These are phyloP conservation scores for Datisca glomerata DNA, from an alignment of 306 rosid species.

Conservation along the genomic window DNA sequence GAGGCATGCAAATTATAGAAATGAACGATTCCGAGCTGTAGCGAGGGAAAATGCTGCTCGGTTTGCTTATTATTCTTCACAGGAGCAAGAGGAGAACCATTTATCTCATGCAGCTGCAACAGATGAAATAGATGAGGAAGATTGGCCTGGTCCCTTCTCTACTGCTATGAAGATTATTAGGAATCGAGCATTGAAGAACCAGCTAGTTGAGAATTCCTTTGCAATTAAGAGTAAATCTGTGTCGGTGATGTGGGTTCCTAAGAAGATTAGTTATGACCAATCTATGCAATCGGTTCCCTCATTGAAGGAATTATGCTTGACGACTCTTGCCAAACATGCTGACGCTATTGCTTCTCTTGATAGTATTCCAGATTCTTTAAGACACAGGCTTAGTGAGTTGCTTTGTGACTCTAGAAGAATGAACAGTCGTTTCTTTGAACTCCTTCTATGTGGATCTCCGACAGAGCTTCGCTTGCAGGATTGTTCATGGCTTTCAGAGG, in stretches of 20 bases:
- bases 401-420: conserved; percentile 64
- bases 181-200: conserved; percentile 23
- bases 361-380: conserved; percentile 40
- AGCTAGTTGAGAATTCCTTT: not conserved
- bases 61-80: conserved; percentile 25
- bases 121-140: conserved; percentile 22
- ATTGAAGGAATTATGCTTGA: conserved; percentile 37
- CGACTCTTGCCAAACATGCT: conserved; percentile 38
- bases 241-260: conserved; percentile 32
- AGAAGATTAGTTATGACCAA: not conserved
- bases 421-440: conserved; percentile 28
- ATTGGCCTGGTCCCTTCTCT: conserved; percentile 54
- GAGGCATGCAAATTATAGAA: not conserved
- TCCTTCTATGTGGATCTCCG: conserved; percentile 54
- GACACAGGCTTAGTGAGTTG: conserved; percentile 41
- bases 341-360: conserved; percentile 66
- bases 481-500: conserved; percentile 81
- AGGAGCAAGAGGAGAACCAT: conserved; percentile 18
- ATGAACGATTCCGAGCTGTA: conserved; percentile 35
- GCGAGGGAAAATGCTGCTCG: conserved; percentile 47
- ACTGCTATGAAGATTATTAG: conserved; percentile 36
- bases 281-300: conserved; percentile 32
- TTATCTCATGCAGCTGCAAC: conserved; percentile 12
- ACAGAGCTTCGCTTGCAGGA: conserved; percentile 53
- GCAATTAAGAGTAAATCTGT: conserved; percentile 4